These are phyloP conservation scores for Tricholoma saponaceum DNA, from an alignment of 768 basidiomycete species.

Conservation along the genomic window DNA sequence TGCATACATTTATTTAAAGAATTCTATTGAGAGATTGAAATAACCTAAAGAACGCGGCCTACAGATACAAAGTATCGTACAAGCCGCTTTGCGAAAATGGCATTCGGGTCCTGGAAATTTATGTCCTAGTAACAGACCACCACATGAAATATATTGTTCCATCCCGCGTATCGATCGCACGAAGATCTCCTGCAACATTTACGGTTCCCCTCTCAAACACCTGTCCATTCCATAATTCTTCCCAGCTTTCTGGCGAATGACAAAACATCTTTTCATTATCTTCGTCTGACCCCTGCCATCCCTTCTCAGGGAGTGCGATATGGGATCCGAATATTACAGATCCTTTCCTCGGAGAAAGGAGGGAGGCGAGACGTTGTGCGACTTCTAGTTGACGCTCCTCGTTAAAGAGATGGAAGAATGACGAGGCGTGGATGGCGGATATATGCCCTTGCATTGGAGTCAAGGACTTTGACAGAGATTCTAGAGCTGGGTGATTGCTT, in stretches of 20 bases:
- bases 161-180: conserved; percentile 10
- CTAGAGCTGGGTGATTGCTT: conserved; percentile 21
- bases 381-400: conserved; percentile 35
- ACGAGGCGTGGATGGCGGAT: conserved; percentile 44
- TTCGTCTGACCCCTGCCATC: conserved; percentile 7
- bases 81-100: too few relatives aligned
- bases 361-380: conserved; percentile 34
- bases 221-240: conserved; percentile 30
- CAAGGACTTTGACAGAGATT: conserved; percentile 30
- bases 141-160: background rate
- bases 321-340: conserved; percentile 45
- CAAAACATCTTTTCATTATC: conserved; percentile 23
- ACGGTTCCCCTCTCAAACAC: conserved; percentile 30
- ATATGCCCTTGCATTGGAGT: conserved; percentile 42
- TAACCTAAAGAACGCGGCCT: too few relatives aligned
- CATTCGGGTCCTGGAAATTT: background rate
- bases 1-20: too few relatives aligned
- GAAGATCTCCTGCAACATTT: conserved; percentile 22
- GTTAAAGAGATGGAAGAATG: conserved; percentile 52
- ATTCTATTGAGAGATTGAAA: too few relatives aligned
- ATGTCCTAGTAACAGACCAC: background rate
- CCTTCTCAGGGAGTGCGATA: conserved; percentile 27
- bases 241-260: conserved; percentile 34
- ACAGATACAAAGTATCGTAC: too few relatives aligned
- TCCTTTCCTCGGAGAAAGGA: conserved; percentile 40